A percentile compares a stretch with the other conserved stretches of the same genome.
Evolutionary conservation across 257 asterid genomes (phyloP).

Genomic region (Anisodus acutangulus): DNA sequence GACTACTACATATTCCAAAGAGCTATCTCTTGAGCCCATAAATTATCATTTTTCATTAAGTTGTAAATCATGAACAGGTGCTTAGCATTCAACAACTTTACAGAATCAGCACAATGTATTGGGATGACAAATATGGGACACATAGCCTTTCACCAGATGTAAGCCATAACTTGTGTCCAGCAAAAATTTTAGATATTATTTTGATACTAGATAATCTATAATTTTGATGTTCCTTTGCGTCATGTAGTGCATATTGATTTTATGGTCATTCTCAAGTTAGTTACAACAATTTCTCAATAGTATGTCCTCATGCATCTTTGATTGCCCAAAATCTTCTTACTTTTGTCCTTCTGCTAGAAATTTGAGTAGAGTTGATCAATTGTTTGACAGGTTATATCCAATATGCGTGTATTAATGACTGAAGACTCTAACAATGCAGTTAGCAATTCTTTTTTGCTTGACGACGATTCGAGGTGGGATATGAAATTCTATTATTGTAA

Average conservation of each 20-base stretch:
- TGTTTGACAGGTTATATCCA: conserved; percentile 73
- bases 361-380: background rate
- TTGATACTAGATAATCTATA: background rate
- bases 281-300: background rate
- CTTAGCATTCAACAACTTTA: conserved; percentile 96
- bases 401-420: conserved; percentile 89
- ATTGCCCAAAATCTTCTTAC: conserved; percentile 4
- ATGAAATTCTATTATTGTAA: conserved; percentile 28
- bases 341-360: background rate
- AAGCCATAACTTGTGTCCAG: conserved; percentile 39
- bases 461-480: conserved; percentile 93
- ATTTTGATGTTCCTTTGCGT: conserved; percentile 21
- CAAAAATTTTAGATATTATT: background rate
- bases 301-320: conserved; percentile 25
- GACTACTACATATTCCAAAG: background rate
- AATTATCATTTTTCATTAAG: conserved; percentile 12
- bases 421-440: conserved; percentile 98
- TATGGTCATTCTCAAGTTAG: conserved; percentile 21
- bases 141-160: conserved; percentile 95
- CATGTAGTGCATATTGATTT: conserved; percentile 20
- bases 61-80: conserved; percentile 55
- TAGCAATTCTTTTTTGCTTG: conserved; percentile 96
- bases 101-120: conserved; percentile 99
- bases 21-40: background rate
- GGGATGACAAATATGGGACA: conserved; percentile 99